phyloP scores from a whole-genome alignment of 768 basidiomycete species.

The Lentinula guzmanii region DNA sequence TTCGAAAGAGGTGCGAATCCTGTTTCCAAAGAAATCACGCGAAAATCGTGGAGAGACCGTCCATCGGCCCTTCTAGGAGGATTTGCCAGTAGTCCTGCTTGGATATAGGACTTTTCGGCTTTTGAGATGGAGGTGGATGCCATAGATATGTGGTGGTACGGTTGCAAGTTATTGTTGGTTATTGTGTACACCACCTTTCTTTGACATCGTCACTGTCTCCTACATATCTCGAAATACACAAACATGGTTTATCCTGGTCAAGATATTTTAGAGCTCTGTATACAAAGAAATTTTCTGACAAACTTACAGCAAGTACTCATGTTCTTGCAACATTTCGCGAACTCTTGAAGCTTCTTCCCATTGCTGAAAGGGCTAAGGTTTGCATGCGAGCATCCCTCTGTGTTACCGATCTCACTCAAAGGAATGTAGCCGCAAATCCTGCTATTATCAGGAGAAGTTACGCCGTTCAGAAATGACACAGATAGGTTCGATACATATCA shows the following conservation, averaged over 20 bases:
- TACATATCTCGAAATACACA: background rate
- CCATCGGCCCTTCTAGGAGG: conserved; percentile 75
- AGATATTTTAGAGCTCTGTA: background rate
- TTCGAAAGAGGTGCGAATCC: conserved; percentile 78
- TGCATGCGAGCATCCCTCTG: background rate
- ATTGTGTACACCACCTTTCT: too few relatives aligned
- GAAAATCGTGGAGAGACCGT: conserved; percentile 58
- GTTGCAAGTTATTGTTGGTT: background rate
- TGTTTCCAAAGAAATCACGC: conserved; percentile 68
- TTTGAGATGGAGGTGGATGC: conserved; percentile 53
- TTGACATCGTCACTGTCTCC: too few relatives aligned
- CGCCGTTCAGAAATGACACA: conserved; percentile 71
- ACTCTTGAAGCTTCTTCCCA: conserved; percentile 44
- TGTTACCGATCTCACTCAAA: background rate
- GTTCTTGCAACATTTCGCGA: conserved; percentile 46
- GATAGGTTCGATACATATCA: conserved; percentile 32
- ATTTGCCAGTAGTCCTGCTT: conserved; percentile 50
- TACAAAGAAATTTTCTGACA: background rate
- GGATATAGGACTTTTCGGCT: conserved; percentile 74
- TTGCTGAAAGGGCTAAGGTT: conserved; percentile 48
- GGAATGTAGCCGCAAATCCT: conserved; percentile 57
- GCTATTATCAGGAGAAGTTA: conserved; percentile 58
- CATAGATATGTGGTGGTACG: conserved; percentile 15
- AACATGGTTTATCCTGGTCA: conserved; percentile 7
- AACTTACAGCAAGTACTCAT: conserved; percentile 25